These are phyloP conservation scores for Licmophora abbreviata DNA, from an alignment of 108 stramenopile genomes.

Conservation along the genomic window DNA sequence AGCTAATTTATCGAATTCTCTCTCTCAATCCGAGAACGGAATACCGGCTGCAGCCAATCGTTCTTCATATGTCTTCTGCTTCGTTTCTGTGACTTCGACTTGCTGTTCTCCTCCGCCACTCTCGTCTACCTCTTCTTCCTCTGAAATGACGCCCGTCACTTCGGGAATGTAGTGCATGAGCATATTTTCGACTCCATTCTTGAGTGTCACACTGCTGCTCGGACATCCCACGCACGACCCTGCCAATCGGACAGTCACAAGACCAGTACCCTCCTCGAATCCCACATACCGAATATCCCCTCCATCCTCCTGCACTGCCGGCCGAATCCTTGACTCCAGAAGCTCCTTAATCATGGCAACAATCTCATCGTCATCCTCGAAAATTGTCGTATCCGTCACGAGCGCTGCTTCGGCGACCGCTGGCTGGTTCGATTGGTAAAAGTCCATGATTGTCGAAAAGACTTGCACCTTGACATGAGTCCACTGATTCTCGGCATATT, in stretches of 20 bases:
- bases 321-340: constrained; percentile 92
- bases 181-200: constrained; percentile 99
- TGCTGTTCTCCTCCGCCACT: constrained; percentile 10
- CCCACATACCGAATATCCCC: constrained; percentile 95
- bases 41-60: constrained; percentile 81
- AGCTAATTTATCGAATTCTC: neutral
- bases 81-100: constrained; percentile 16
- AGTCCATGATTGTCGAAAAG: constrained; percentile 91
- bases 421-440: constrained; percentile 63
- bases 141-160: constrained; percentile 79
- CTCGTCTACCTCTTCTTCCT: constrained; percentile 69
- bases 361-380: constrained; percentile 93
- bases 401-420: constrained; percentile 57
- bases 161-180: constrained; percentile 99
- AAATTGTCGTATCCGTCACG: constrained; percentile 89
- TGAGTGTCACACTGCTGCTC: constrained; percentile 88
- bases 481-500: constrained; percentile 82
- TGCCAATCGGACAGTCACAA: constrained; percentile 71
- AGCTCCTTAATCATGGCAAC: constrained; percentile 99
- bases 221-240: constrained; percentile 98
- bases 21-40: constrained; percentile 72
- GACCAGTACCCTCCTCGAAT: constrained; percentile 79
- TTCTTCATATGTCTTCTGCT: constrained; percentile 76
- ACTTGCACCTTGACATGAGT: constrained; percentile 76
- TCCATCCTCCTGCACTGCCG: constrained; percentile 98